Conservation (phyloP, 2,329 filamentous ascomycete species). For the Ophiostoma fasciatum region DNA sequence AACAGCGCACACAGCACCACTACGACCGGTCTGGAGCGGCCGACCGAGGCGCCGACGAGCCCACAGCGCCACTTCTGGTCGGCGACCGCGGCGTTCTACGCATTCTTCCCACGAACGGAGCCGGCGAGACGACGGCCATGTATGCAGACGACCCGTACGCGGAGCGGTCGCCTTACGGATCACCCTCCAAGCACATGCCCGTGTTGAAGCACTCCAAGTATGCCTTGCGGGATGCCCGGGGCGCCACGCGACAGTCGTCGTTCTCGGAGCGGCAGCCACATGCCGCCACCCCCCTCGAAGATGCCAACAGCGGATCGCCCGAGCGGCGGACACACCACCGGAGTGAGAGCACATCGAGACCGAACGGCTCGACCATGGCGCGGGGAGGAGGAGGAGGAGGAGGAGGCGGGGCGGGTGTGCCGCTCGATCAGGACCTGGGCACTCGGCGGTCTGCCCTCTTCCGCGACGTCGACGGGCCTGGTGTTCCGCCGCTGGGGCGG, state of each 20-base stretch:
- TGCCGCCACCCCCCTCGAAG: no score
- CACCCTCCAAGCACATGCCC: conserved; percentile 14
- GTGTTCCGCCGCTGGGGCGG: conserved; percentile 8
- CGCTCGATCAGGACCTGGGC: conserved; percentile 13
- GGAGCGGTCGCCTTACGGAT: conserved; percentile 14
- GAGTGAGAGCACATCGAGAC: conserved; percentile 4
- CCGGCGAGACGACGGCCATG: conserved; percentile 11
- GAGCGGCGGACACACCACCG: conserved; percentile 9
- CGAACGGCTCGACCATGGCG: neutral
- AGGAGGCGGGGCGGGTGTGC: conserved; percentile 1
- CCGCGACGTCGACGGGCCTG: conserved; percentile 15
- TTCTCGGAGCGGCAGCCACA: conserved; percentile 10
- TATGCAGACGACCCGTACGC: conserved; percentile 15
- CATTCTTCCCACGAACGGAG: conserved; percentile 15
- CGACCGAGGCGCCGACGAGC: conserved; percentile 2
- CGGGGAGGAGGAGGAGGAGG: no score
- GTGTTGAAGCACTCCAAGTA: conserved; percentile 20
- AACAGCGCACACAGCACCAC: conserved; percentile 6
- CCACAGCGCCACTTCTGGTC: conserved; percentile 17
- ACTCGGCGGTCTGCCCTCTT: conserved; percentile 16
- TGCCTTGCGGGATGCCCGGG: conserved; percentile 24
- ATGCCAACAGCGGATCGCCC: conserved; percentile 10
- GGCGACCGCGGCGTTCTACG: conserved; percentile 24
- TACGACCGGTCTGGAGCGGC: conserved; percentile 12
- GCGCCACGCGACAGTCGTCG: conserved; percentile 12